A percentile compares a stretch with the other conserved stretches of the same genome.
Evolutionary conservation across 495 filamentous ascomycete genomes (phyloP).

Genomic region (Sordaria brevicollis): DNA sequence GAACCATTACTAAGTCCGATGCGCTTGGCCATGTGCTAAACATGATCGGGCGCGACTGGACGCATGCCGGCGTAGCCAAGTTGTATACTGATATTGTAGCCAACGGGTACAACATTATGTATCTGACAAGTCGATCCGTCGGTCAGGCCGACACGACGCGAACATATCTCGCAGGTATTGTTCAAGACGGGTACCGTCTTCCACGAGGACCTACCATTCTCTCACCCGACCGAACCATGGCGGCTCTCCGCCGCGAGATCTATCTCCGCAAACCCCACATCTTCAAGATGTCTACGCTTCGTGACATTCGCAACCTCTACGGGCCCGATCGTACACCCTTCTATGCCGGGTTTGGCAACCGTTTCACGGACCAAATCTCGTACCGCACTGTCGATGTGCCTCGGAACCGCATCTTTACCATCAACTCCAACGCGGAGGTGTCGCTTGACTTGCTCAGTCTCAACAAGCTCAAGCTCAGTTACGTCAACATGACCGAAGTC

Average conservation of each 20-base stretch:
- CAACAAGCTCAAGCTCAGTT: slow-evolving; percentile 93
- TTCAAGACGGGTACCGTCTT: slow-evolving; percentile 76
- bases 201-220: slow-evolving; percentile 90
- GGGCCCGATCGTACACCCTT: slow-evolving; percentile 72
- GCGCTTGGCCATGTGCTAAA: slow-evolving; percentile 95
- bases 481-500: slow-evolving; percentile 90
- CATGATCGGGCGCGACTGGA: slow-evolving; percentile 98
- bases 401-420: slow-evolving; percentile 89
- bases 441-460: slow-evolving; percentile 82
- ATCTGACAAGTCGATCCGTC: slow-evolving; percentile 87
- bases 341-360: slow-evolving; percentile 95
- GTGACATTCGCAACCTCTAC: slow-evolving; percentile 87
- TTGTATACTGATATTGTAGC: slow-evolving; percentile 90
- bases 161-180: slow-evolving; percentile 80
- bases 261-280: slow-evolving; percentile 96
- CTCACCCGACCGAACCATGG: slow-evolving; percentile 90
- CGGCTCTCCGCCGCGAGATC: slow-evolving; percentile 86
- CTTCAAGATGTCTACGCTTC: slow-evolving; percentile 97
- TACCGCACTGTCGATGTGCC: slow-evolving; percentile 95
- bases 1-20: slow-evolving; percentile 98
- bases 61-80: slow-evolving; percentile 91
- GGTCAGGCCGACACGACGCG: slow-evolving; percentile 89
- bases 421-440: slow-evolving; percentile 96
- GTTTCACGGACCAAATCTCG: slow-evolving; percentile 89
- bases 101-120: slow-evolving; percentile 98